A percentile compares a stretch with the other conserved stretches of the same genome.
Conservation (phyloP, 2,329 filamentous ascomycete genomes). For the Diaporthe sp. region DNA sequence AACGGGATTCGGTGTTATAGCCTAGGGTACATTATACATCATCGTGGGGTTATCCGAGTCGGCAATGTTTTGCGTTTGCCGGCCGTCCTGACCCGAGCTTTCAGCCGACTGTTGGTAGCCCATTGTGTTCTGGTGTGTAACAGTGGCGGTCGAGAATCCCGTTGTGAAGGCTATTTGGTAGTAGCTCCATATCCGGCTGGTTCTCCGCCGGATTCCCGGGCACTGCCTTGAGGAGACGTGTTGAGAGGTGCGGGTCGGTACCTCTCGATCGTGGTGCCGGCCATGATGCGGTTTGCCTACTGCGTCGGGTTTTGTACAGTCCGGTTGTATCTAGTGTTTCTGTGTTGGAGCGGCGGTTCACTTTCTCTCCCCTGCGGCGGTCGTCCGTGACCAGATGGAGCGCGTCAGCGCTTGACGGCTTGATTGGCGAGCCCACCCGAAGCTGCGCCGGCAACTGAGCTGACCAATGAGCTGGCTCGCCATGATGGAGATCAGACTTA, state of each 20-base stretch:
- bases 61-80: conserved; percentile 64
- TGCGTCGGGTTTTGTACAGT: conserved; percentile 60
- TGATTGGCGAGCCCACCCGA: conserved; percentile 70
- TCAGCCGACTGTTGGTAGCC: conserved; percentile 65
- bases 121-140: conserved; percentile 66
- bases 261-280: conserved; percentile 58
- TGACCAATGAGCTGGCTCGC: too few species aligned
- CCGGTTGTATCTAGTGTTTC: conserved; percentile 61
- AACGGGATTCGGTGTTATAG: conserved; percentile 69
- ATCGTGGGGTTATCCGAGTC: conserved; percentile 72
- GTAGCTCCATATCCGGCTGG: conserved; percentile 68
- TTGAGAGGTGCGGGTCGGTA: conserved; percentile 61
- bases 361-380: conserved; percentile 76
- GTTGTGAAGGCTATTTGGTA: conserved; percentile 63
- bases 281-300: conserved; percentile 55
- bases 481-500: too few species aligned
- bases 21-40: conserved; percentile 82
- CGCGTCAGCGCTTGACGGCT: conserved; percentile 60
- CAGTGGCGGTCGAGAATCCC: conserved; percentile 61
- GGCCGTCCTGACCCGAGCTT: conserved; percentile 73
- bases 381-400: conserved; percentile 79
- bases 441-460: conserved; percentile 74
- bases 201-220: conserved; percentile 61
- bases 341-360: conserved; percentile 74
- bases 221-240: conserved; percentile 57